Percentiles rank a stretch among this genome's conserved stretches.
Conservation (phyloP, 768 basidiomycete genomes). For the Mycena rebaudengoi region DNA sequence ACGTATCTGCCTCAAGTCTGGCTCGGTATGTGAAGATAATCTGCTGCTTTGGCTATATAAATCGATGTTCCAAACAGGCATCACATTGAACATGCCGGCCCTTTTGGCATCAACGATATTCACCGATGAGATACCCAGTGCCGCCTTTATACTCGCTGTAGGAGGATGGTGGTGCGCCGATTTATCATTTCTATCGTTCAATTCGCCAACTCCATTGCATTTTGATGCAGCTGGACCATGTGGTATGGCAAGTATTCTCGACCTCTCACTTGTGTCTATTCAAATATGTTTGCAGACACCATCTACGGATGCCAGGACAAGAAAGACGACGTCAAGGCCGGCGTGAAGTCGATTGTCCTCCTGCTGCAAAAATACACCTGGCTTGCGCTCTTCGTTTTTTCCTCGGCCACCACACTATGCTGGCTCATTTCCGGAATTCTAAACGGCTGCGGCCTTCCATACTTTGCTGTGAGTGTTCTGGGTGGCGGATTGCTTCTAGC, state of each 20-base stretch:
- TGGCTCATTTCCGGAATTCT: conserved; percentile 49
- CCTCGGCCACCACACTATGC: conserved; percentile 48
- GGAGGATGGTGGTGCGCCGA: neutral
- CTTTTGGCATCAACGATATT: neutral
- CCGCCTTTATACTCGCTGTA: neutral
- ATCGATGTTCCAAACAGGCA: neutral
- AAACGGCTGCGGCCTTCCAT: conserved; percentile 47
- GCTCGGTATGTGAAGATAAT: neutral
- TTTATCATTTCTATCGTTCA: neutral
- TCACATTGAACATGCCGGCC: neutral
- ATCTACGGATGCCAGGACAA: conserved; percentile 68
- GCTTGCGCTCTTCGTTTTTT: conserved; percentile 52
- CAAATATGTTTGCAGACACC: conserved; percentile 43
- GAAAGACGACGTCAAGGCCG: too few relatives aligned
- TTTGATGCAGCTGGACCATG: neutral
- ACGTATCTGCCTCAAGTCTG: neutral
- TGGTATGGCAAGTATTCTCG: neutral
- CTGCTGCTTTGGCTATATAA: too few relatives aligned
- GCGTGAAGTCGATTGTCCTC: conserved; percentile 64
- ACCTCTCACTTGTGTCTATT: neutral
- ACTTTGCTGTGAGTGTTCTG: conserved; percentile 38
- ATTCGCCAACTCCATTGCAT: neutral
- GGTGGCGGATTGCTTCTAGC: conserved; percentile 21
- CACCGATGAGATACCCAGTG: neutral
- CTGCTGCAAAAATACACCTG: conserved; percentile 55